phyloP scores from a whole-genome alignment of 257 asterid genomes.

The Verbena officinalis region DNA sequence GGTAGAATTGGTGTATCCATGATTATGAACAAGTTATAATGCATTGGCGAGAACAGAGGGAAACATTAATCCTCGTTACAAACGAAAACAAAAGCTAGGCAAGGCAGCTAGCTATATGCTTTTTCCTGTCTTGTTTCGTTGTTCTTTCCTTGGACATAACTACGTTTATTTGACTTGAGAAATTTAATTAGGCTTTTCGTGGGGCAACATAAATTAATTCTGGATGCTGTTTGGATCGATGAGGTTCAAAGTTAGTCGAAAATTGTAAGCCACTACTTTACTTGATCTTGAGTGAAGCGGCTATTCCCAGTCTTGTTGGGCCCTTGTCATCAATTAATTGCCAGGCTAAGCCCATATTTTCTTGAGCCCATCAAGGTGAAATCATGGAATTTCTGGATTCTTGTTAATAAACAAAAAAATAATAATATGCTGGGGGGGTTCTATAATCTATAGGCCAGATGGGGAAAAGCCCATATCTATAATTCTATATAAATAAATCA shows the following conservation, averaged over 20 bases:
- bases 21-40: background rate
- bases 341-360: no score
- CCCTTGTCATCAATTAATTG: no score
- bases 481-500: no score
- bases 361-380: no score
- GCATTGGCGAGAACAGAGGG: slow-evolving; percentile 6
- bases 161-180: background rate
- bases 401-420: no score
- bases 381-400: no score
- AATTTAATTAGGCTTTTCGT: slow-evolving; percentile 1
- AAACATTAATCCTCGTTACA: background rate
- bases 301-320: no score
- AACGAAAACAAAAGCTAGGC: slow-evolving; percentile 23
- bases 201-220: slow-evolving; percentile 11
- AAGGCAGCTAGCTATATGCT: no score
- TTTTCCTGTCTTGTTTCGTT: slow-evolving; percentile 34
- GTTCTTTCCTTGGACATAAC: slow-evolving; percentile 1
- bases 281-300: no score
- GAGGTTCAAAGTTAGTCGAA: background rate
- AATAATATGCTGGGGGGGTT: no score
- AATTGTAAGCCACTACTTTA: background rate
- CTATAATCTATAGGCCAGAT: no score
- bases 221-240: slow-evolving; percentile 9
- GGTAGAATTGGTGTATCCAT: background rate
- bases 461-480: no score